These are phyloP conservation scores for Mayamaea pseudoterrestris DNA, from an alignment of 108 stramenopile genomes.

Conservation along the genomic window DNA sequence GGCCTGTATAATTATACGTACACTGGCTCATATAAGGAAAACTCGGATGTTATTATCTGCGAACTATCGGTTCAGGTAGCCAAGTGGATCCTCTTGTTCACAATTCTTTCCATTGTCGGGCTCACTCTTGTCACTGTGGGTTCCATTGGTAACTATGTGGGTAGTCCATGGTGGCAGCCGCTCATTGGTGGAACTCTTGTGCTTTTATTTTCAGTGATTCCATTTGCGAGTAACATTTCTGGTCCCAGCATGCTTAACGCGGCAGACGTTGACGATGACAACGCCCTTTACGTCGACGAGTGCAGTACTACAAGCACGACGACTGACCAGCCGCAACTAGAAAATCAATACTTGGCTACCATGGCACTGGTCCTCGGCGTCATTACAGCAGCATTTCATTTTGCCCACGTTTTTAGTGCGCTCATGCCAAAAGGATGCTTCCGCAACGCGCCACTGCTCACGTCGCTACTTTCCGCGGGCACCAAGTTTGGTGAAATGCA, in stretches of 20 bases:
- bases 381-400: neutral
- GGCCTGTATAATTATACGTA: neutral
- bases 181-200: neutral
- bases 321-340: too few species aligned
- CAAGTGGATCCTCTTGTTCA: neutral
- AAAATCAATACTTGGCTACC: neutral
- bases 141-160: neutral
- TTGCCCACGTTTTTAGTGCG: neutral
- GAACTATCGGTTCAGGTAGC: neutral
- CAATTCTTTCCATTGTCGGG: neutral
- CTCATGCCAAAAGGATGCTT: too few species aligned
- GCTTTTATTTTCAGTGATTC: neutral
- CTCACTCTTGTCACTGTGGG: neutral
- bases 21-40: neutral
- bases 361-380: neutral
- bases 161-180: neutral
- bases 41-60: neutral
- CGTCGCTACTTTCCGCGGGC: neutral
- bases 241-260: too few species aligned
- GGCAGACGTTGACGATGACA: too few species aligned
- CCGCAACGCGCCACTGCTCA: neutral
- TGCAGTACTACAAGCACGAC: neutral
- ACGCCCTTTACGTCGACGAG: too few species aligned
- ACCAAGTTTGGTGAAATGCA: neutral
- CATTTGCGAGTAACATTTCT: too few species aligned